Percentiles rank a stretch among this genome's conserved stretches.
These are phyloP conservation scores for Turnera subulata DNA, from an alignment of 345 rosid genomes.

Conservation along the genomic window DNA sequence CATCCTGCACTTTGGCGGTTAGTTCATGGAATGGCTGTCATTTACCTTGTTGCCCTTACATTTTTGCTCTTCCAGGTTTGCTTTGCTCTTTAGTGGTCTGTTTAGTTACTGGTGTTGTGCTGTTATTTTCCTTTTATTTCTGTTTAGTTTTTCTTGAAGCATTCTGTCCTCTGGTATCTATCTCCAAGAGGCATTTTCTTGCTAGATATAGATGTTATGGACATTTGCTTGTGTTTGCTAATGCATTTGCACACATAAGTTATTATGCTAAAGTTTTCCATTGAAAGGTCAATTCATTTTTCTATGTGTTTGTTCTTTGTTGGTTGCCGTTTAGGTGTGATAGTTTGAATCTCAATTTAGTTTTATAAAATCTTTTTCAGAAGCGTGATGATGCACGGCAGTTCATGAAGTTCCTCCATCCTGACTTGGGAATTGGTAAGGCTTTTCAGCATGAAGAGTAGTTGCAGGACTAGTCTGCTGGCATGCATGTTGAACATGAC, in stretches of 20 bases:
- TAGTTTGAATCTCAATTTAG: no score
- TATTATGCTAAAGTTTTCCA: no score
- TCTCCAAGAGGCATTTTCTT: not conserved
- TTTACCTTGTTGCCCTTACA: constrained; percentile 85
- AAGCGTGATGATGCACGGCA: constrained; percentile 93
- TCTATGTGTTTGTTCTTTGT: no score
- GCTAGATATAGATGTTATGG: no score
- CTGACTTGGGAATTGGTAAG: constrained; percentile 93
- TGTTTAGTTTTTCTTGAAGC: not conserved
- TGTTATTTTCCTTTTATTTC: no score
- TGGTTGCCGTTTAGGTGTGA: no score
- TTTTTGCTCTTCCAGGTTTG: constrained; percentile 98
- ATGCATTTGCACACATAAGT: no score
- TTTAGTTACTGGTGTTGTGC: no score
- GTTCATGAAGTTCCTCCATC: constrained; percentile 99
- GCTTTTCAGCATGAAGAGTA: constrained; percentile 7
- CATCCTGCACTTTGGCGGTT: constrained; percentile 99
- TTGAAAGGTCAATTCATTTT: no score
- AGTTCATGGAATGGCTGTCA: constrained; percentile 97
- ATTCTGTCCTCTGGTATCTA: not conserved
- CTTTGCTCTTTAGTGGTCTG: no score
- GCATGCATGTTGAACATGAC: not conserved
- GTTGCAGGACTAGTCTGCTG: no score
- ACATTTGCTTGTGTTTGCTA: no score
- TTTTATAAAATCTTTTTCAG: constrained; percentile 30